Conservation (phyloP, 2,329 filamentous ascomycete species). For the Neofusicoccum umdonicola region DNA sequence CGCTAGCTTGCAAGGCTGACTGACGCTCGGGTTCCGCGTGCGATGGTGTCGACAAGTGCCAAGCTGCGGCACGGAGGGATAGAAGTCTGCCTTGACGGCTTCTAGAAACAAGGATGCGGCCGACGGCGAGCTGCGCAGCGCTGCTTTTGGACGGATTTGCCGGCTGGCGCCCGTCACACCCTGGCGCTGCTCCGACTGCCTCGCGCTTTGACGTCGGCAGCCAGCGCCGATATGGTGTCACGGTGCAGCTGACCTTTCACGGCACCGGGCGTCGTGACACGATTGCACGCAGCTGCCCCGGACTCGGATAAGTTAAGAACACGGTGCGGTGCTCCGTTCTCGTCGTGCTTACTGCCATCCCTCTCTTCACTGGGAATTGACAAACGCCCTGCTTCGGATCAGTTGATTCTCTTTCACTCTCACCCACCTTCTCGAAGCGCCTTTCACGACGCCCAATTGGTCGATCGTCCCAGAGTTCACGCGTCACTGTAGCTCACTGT, state of each 20-base stretch:
- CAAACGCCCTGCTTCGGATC: neutral
- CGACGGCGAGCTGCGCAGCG: neutral
- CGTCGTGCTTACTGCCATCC: neutral
- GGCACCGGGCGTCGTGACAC: neutral
- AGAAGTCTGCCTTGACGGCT: slow-evolving; percentile 9
- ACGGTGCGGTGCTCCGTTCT: neutral
- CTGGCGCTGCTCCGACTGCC: neutral
- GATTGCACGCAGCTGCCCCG: neutral
- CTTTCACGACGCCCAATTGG: neutral
- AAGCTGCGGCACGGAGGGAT: neutral
- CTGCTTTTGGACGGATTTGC: neutral
- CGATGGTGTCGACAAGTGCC: no score
- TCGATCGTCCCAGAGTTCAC: neutral
- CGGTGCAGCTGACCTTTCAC: slow-evolving; percentile 7
- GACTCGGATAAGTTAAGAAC: neutral
- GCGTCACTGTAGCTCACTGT: neutral
- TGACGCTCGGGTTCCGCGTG: neutral
- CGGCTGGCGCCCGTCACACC: neutral
- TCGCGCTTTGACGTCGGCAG: neutral
- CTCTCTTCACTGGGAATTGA: neutral
- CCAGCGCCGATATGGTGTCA: slow-evolving; percentile 4
- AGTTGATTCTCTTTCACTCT: neutral
- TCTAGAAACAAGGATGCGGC: slow-evolving; percentile 9
- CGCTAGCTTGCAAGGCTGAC: slow-evolving; percentile 7
- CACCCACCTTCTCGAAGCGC: neutral